These are phyloP conservation scores for Pichia sp. DNA, from an alignment of 1,139 yeast species.

Conservation along the genomic window DNA sequence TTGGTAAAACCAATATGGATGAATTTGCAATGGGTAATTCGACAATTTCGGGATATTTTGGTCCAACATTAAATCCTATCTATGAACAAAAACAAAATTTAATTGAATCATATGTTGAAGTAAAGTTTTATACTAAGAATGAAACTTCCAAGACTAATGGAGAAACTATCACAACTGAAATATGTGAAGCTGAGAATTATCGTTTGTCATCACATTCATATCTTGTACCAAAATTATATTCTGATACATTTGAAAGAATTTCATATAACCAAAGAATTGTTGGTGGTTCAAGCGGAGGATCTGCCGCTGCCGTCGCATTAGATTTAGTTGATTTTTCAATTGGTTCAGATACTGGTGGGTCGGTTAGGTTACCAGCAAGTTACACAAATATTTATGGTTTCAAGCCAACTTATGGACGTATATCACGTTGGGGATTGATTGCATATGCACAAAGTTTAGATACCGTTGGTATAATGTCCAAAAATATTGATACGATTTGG, in stretches of 20 bases:
- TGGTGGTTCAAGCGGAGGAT: conserved; percentile 96
- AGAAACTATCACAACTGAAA: conserved; percentile 12
- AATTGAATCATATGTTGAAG: conserved; percentile 23
- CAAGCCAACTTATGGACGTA: conserved; percentile 87
- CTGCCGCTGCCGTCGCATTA: conserved; percentile 86
- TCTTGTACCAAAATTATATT: conserved; percentile 5
- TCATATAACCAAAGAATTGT: conserved; percentile 37
- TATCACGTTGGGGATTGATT: conserved; percentile 87
- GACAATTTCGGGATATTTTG: conserved; percentile 51
- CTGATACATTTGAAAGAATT: neutral
- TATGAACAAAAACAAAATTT: conserved; percentile 29
- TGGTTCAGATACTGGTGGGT: conserved; percentile 98
- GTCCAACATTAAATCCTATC: conserved; percentile 65
- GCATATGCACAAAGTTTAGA: conserved; percentile 93
- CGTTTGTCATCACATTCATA: conserved; percentile 6
- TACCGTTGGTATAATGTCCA: conserved; percentile 79
- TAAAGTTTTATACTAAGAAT: conserved; percentile 15
- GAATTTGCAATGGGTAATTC: conserved; percentile 97
- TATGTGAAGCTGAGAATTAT: conserved; percentile 3
- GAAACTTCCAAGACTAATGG: conserved; percentile 1
- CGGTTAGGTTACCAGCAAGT: conserved; percentile 86
- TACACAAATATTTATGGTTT: conserved; percentile 80
- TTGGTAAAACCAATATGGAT: conserved; percentile 90
- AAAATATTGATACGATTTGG: conserved; percentile 37
- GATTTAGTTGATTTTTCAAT: conserved; percentile 62